Evolutionary conservation across 78 protist genomes (phyloP).

Genomic region (Dictyostelium citrinum): DNA sequence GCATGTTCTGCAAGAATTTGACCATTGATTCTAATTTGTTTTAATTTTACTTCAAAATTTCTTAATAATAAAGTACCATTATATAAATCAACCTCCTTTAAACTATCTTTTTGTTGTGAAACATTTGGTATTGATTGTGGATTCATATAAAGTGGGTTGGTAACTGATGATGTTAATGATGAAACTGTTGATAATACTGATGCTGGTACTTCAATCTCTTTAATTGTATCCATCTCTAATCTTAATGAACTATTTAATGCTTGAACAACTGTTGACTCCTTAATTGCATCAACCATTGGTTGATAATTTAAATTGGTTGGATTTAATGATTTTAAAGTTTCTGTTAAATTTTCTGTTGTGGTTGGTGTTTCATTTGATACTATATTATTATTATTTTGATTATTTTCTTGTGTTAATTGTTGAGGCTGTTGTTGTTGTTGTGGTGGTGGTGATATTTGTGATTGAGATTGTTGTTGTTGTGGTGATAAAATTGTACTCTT

Average conservation of each 20-base stretch:
- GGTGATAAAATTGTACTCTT: background rate
- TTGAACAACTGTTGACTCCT: conserved; percentile 1
- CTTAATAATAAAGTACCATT: conserved; percentile 55
- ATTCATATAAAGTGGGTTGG: background rate
- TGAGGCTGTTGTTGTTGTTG: background rate
- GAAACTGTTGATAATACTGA: background rate
- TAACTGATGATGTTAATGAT: background rate
- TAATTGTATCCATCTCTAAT: conserved; percentile 33
- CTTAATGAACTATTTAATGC: conserved; percentile 22
- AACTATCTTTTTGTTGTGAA: conserved; percentile 37
- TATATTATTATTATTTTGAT: background rate
- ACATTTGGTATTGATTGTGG: conserved; percentile 24
- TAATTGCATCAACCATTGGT: conserved; percentile 56
- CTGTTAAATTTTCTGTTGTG: background rate
- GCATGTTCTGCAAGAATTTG: conserved; percentile 34
- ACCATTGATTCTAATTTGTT: conserved; percentile 52
- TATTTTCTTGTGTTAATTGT: background rate
- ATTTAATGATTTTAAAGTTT: background rate
- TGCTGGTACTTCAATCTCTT: conserved; percentile 18
- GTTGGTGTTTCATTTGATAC: background rate
- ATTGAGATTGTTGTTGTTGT: background rate
- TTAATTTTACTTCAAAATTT: conserved; percentile 40
- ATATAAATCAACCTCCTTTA: conserved; percentile 32
- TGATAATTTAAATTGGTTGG: conserved; percentile 31
- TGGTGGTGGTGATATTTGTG: background rate